Conservation (phyloP, 768 basidiomycete species). For the Lactarius evosmus region DNA sequence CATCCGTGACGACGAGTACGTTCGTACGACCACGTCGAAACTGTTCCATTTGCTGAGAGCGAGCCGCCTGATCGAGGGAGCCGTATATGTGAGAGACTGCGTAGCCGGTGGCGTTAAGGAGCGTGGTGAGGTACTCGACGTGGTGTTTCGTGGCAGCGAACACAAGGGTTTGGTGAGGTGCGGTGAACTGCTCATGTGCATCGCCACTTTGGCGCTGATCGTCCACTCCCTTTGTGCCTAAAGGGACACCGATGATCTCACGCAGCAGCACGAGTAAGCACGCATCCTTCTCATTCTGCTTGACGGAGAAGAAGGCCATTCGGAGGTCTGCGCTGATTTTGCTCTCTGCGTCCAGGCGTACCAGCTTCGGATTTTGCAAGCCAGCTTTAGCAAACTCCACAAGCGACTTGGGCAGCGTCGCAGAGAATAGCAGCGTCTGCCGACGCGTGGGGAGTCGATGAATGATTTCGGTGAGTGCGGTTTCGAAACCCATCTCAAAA, state of each 20-base stretch:
- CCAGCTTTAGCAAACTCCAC: constrained; percentile 99
- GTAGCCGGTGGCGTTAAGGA: constrained; percentile 81
- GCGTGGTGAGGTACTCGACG: constrained; percentile 84
- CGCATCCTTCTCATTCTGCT: constrained; percentile 92
- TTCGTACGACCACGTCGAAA: constrained; percentile 79
- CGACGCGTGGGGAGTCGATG: constrained; percentile 81
- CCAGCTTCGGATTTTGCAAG: constrained; percentile 86
- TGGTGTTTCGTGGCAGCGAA: constrained; percentile 98
- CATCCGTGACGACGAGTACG: constrained; percentile 94
- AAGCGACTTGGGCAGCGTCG: constrained; percentile 91
- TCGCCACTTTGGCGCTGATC: constrained; percentile 33
- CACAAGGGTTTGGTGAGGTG: constrained; percentile 87
- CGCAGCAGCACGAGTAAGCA: constrained; percentile 79
- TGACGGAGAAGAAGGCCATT: constrained; percentile 93
- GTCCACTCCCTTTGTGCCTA: constrained; percentile 39
- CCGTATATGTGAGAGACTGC: constrained; percentile 94
- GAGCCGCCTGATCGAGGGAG: constrained; percentile 87
- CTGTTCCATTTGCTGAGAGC: constrained; percentile 84
- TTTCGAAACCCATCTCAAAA: constrained; percentile 97
- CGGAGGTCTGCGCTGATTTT: constrained; percentile 92
- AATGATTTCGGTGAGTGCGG: constrained; percentile 87
- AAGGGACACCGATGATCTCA: constrained; percentile 82
- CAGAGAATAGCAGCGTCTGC: constrained; percentile 94
- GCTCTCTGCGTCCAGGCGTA: constrained; percentile 93
- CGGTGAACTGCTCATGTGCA: constrained; percentile 45